Evolutionary conservation across 2,329 filamentous ascomycete genomes (phyloP).

Genomic region (Talaromyces marneffei): DNA sequence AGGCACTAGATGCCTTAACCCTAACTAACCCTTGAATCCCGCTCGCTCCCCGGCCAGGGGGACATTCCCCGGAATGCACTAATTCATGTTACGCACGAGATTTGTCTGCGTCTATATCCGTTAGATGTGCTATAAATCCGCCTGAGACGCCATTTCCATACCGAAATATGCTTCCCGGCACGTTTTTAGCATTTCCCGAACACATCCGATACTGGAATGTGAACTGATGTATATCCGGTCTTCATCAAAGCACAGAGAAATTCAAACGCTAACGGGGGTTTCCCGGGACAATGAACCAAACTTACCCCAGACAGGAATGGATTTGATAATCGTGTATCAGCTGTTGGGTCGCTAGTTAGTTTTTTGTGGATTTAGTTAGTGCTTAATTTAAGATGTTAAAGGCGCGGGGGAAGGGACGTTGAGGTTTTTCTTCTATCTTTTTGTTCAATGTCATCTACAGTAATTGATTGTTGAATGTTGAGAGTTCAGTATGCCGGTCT

Average conservation of each 20-base stretch:
- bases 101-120: neutral
- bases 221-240: neutral
- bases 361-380: neutral
- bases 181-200: neutral
- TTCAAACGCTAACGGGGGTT: neutral
- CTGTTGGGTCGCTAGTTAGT: neutral
- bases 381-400: neutral
- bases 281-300: neutral
- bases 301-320: neutral
- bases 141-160: neutral
- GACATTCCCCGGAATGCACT: neutral
- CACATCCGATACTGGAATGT: neutral
- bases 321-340: neutral
- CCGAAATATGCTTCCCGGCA: neutral
- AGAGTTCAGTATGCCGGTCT: neutral
- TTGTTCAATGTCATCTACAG: neutral
- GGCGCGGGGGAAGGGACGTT: neutral
- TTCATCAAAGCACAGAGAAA: neutral
- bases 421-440: neutral
- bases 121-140: neutral
- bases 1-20: no score
- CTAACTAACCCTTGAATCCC: neutral
- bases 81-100: neutral
- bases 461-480: neutral
- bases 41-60: neutral